Evolutionary conservation across 1,139 yeast genomes (phyloP).

Genomic region (Scheffersomyces cryptocercus): DNA sequence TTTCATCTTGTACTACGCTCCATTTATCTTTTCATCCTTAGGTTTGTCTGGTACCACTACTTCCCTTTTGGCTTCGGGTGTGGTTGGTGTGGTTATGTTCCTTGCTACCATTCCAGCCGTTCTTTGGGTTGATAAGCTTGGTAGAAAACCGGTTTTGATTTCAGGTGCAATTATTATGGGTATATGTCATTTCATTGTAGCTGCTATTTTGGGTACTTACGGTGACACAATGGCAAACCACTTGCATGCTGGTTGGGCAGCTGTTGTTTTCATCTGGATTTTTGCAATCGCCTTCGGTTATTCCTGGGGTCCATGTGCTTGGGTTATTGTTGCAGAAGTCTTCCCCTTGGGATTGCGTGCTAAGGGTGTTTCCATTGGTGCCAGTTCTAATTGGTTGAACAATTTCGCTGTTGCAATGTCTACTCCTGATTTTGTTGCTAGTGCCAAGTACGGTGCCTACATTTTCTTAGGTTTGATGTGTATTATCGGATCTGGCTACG

Average conservation of each 20-base stretch:
- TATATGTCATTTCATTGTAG: slow-evolving; percentile 39
- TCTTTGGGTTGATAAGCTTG: slow-evolving; percentile 27
- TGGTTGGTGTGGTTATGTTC: slow-evolving; percentile 26
- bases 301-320: slow-evolving; percentile 26
- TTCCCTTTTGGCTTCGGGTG: slow-evolving; percentile 32
- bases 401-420: slow-evolving; percentile 52
- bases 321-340: slow-evolving; percentile 20
- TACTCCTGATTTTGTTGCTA: slow-evolving; percentile 44
- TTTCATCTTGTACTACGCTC: slow-evolving; percentile 64
- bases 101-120: slow-evolving; percentile 27
- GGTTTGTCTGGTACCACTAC: slow-evolving; percentile 49
- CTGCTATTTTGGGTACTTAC: slow-evolving; percentile 31
- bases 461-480: slow-evolving; percentile 43
- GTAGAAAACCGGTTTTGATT: slow-evolving; percentile 27
- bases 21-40: slow-evolving; percentile 55
- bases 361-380: slow-evolving; percentile 45
- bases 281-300: slow-evolving; percentile 21
- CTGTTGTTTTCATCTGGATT: slow-evolving; percentile 5
- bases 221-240: slow-evolving; percentile 19
- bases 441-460: slow-evolving; percentile 46
- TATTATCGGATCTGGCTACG: slow-evolving; percentile 50
- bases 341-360: slow-evolving; percentile 26
- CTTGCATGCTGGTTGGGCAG: no score
- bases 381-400: slow-evolving; percentile 50
- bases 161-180: slow-evolving; percentile 28